A percentile compares a stretch with the other conserved stretches of the same genome.
Conservation (phyloP, 2,329 filamentous ascomycete genomes). For the Alternaria consortialis region DNA sequence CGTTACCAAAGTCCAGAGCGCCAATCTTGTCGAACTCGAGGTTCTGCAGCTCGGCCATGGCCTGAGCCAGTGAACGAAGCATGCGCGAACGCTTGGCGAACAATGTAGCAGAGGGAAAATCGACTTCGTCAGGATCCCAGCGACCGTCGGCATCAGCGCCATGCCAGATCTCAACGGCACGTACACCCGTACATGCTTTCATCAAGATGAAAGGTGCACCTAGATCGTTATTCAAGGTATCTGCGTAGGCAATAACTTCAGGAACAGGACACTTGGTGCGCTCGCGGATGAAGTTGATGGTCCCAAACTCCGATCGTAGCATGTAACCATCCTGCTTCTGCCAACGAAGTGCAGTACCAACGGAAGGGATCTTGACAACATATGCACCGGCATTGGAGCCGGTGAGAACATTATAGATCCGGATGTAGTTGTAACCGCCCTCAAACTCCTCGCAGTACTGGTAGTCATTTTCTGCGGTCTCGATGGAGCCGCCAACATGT, state of each 20-base stretch:
- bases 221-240: background rate
- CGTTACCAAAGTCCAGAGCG: background rate
- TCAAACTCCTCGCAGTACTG: background rate
- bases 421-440: background rate
- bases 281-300: background rate
- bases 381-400: background rate
- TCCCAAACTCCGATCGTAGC: background rate
- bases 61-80: background rate
- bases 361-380: background rate
- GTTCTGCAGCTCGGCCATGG: background rate
- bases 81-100: background rate
- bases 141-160: background rate
- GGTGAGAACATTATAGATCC: background rate
- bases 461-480: background rate
- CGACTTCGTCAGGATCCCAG: background rate
- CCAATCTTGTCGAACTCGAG: background rate
- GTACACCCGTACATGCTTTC: background rate
- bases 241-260: background rate
- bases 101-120: background rate
- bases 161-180: background rate
- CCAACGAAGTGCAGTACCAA: background rate
- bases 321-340: background rate
- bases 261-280: background rate
- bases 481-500: conserved; percentile 17
- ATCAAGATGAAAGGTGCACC: background rate